phyloP scores from a whole-genome alignment of 192 early-diverging fungal species.

The Mortierella antarctica region DNA sequence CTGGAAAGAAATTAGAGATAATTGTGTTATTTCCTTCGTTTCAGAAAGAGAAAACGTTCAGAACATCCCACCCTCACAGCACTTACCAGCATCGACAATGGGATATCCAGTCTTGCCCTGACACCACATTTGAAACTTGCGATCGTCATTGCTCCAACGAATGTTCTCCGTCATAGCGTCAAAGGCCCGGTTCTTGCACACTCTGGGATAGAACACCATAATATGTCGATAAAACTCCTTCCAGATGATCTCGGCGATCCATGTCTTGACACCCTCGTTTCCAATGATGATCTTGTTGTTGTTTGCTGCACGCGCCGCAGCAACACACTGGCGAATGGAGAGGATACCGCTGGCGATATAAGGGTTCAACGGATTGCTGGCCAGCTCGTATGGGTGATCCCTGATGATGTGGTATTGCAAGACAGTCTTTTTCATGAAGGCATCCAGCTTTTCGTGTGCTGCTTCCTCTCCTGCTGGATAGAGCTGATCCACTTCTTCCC shows the following conservation, averaged over 20 bases:
- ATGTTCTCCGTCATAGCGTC: constrained; percentile 61
- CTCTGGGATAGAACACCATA: constrained; percentile 64
- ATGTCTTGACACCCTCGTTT: constrained; percentile 59
- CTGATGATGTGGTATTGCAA: constrained; percentile 57
- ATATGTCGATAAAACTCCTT: constrained; percentile 74
- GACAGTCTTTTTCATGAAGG: constrained; percentile 48
- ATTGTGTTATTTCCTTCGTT: not conserved
- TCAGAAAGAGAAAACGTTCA: not conserved
- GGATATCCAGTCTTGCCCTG: constrained; percentile 74
- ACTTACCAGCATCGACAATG: constrained; percentile 70
- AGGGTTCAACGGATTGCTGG: constrained; percentile 51
- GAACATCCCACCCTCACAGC: not conserved
- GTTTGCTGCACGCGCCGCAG: constrained; percentile 60
- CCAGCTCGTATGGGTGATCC: constrained; percentile 54
- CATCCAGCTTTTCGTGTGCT: constrained; percentile 53
- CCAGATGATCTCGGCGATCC: constrained; percentile 74
- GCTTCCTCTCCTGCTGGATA: constrained; percentile 67
- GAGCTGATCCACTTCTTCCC: constrained; percentile 15
- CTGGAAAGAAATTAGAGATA: constrained; percentile 4
- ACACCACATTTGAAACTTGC: constrained; percentile 66
- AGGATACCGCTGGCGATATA: constrained; percentile 67
- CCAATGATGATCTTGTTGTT: constrained; percentile 61
- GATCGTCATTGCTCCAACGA: constrained; percentile 62
- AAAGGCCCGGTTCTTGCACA: constrained; percentile 70
- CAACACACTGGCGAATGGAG: constrained; percentile 62